Percentiles rank a stretch among this genome's conserved stretches.
Conservation (phyloP, 371 early-diverging fungal species). For the Chytridium lagenaria region DNA sequence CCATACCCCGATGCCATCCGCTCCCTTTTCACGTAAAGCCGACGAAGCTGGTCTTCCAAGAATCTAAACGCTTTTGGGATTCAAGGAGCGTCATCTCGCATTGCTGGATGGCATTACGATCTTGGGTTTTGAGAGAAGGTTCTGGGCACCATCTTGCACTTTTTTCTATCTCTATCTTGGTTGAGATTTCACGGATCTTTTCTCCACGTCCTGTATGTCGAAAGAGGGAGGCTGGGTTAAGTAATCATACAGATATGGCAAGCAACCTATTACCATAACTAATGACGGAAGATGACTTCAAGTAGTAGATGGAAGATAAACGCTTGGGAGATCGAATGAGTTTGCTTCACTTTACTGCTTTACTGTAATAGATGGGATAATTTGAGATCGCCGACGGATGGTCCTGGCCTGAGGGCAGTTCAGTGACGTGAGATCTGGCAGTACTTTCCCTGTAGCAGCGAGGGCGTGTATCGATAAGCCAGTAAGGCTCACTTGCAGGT, state of each 20-base stretch:
- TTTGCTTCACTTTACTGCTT: too few relatives aligned
- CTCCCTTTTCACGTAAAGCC: background rate
- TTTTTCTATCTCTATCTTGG: conserved; percentile 71
- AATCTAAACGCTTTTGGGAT: conserved; percentile 82
- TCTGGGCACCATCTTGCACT: conserved; percentile 70
- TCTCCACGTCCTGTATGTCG: conserved; percentile 16
- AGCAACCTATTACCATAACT: background rate
- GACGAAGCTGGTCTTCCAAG: conserved; percentile 57
- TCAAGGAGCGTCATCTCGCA: conserved; percentile 82
- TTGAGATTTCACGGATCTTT: conserved; percentile 62
- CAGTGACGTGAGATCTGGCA: too few relatives aligned
- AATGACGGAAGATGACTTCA: too few relatives aligned
- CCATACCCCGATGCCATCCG: background rate
- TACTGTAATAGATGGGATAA: too few relatives aligned
- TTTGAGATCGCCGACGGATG: too few relatives aligned
- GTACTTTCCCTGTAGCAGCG: too few relatives aligned
- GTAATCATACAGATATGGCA: too few relatives aligned
- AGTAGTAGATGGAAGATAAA: too few relatives aligned
- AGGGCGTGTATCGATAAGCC: too few relatives aligned
- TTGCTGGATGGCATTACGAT: conserved; percentile 72
- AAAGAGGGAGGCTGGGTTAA: background rate
- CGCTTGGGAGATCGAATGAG: too few relatives aligned
- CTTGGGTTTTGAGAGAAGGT: conserved; percentile 71
- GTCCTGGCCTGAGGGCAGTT: too few relatives aligned
- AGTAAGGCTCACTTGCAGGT: too few relatives aligned